Base-by-base conservation (phyloP, 805 yeast species). In the Saturnispora mendoncae region DNA sequence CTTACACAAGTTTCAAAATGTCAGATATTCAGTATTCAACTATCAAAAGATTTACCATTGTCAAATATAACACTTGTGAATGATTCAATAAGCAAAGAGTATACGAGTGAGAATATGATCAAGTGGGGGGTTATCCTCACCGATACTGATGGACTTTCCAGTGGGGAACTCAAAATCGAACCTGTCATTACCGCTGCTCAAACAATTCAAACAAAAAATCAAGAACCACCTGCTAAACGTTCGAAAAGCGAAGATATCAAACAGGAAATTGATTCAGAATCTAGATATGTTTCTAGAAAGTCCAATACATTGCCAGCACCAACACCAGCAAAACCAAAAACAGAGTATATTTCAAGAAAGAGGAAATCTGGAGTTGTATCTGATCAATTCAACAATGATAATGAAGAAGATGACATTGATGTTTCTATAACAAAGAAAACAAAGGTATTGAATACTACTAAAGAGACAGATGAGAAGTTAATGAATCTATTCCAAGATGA, bases 51-150 rank as follows among this genome's bases (percentile, higher is more conserved):
- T 2, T 18, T 50, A 6, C 38, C 46, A 8, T 41, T 56, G 24
- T 46, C 44, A 27, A 54, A 52, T 31, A 48, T 52, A 13, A 50
- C 47, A 10, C 48, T 53, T 13, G 36, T 48, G 15, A 52, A 55
- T 36, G 36, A 35, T 2, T 38, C 35, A 5, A 32, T 47, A 9
- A 34, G 33, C 3, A 36, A 42, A 21, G 40, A 41, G 4, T 50
- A 49, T 36, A 43, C 47, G 2, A 40, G 45, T 10, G 55, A 47
- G 15, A 53, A 47, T 30, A 46, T 52, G 37, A 37, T 23, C 2
- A 45, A 43, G 18, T 57, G 60, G 54, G 62, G 58, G 4, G 37
- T 55, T 2, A 47, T 57, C 18, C 43, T 41, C 21, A 50, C 58
- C 2, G 29, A 39, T 4, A 46, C 53, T 1, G 33, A 35, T 14